Conservation (phyloP, 805 yeast genomes). For the Candida pini region DNA sequence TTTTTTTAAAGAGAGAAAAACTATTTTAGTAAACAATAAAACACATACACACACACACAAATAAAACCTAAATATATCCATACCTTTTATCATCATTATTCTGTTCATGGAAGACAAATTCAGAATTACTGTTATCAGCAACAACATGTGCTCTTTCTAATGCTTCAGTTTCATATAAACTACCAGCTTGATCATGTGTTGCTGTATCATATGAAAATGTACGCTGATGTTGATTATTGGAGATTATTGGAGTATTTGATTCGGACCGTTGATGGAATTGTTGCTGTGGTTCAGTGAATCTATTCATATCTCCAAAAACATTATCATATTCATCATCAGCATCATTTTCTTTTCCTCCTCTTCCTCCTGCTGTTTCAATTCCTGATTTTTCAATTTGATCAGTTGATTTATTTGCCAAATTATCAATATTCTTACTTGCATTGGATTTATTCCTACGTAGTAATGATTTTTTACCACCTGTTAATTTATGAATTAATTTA, state of each 20-base stretch:
- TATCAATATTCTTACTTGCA: slow-evolving; percentile 2
- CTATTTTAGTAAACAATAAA: too few species aligned
- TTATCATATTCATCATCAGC: too few species aligned
- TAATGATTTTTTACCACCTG: slow-evolving; percentile 38
- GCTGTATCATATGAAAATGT: too few species aligned
- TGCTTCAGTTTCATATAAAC: slow-evolving; percentile 8
- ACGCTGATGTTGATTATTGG: too few species aligned
- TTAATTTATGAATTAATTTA: slow-evolving; percentile 37
- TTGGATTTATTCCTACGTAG: slow-evolving; percentile 18
- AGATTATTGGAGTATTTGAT: slow-evolving; percentile 17
- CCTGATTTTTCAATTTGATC: background rate
- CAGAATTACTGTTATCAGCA: slow-evolving; percentile 1
- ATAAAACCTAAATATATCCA: too few species aligned
- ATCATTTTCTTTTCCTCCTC: too few species aligned
- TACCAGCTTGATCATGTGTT: background rate
- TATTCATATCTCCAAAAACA: too few species aligned
- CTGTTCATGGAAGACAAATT: slow-evolving; percentile 1
- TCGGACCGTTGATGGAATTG: slow-evolving; percentile 12
- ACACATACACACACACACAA: too few species aligned
- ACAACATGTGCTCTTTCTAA: slow-evolving; percentile 9
- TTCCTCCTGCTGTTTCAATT: background rate
- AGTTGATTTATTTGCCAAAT: too few species aligned
- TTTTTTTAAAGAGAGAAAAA: too few species aligned
- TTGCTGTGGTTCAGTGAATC: background rate
- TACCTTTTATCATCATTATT: background rate